Percentiles rank a stretch among this genome's conserved stretches.
These are phyloP conservation scores for Ilex paraguariensis DNA, from an alignment of 305 asterid species.

Conservation along the genomic window DNA sequence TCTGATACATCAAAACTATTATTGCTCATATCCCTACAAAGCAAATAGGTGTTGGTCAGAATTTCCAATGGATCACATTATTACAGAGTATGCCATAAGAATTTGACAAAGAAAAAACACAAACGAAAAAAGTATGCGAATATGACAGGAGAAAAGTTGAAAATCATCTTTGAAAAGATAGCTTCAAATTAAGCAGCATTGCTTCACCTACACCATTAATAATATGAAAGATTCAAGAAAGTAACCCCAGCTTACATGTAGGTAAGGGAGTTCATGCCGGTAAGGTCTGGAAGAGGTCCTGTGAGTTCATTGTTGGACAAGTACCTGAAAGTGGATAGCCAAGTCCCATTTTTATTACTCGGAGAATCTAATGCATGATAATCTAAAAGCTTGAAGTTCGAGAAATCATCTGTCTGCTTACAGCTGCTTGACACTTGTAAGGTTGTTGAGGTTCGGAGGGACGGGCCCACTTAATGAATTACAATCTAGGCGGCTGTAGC, in stretches of 20 bases:
- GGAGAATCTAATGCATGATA: neutral
- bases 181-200: neutral
- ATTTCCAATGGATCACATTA: slow-evolving; percentile 7
- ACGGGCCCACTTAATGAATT: slow-evolving; percentile 53
- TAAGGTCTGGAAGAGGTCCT: slow-evolving; percentile 63
- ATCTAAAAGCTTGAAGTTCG: neutral
- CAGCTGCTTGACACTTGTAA: slow-evolving; percentile 60
- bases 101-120: slow-evolving; percentile 1
- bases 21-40: slow-evolving; percentile 91
- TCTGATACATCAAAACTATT: slow-evolving; percentile 60
- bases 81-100: neutral
- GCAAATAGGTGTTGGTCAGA: slow-evolving; percentile 7
- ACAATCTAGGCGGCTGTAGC: slow-evolving; percentile 68
- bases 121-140: neutral
- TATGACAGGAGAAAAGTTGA: neutral
- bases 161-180: slow-evolving; percentile 1
- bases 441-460: slow-evolving; percentile 53
- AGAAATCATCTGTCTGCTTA: slow-evolving; percentile 25
- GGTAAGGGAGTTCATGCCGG: slow-evolving; percentile 46
- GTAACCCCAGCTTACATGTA: slow-evolving; percentile 46
- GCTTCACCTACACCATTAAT: neutral
- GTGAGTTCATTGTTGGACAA: slow-evolving; percentile 66
- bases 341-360: slow-evolving; percentile 5
- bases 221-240: slow-evolving; percentile 1
- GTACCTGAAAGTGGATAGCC: slow-evolving; percentile 41